Evolutionary conservation across 1,284 basidiomycete species (phyloP), one percentile per base, ranked within the genome.

Genomic region (Schizophyllum amplum): DNA sequence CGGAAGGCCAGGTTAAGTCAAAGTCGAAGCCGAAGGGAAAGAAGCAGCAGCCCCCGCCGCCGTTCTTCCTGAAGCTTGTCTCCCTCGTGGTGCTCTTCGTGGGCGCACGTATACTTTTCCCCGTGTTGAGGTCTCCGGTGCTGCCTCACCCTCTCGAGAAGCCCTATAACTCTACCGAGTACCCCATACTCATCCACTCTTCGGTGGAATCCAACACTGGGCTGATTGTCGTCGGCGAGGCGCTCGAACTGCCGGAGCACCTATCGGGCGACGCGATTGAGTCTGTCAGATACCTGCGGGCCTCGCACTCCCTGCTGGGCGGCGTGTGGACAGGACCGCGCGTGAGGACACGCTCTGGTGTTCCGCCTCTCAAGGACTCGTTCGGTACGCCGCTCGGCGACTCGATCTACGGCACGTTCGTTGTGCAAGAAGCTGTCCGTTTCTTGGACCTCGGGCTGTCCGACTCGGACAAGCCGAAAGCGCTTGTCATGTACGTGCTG

Each of bases 291-390:
- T 95, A 89, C 67, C 73, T 98, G 47, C 81, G 94, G 15, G 92
- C 86, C 25, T 91, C 92, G 51, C 92, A 96, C 69, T 92, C 90
- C 2, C 76, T 97, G 21, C 74, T 98, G 3, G 94, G 94, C 1
- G 94, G 94, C 2, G 81, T 90, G 51, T 97, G 94, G 94, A 81
- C 86, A 22, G 81, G 80, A 17, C 68, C 75, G 27, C 75, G 74
- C 61, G 74, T 81, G 5, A 66, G 71, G 20, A 72, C 74, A 6
- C 60, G 80, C 22, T 73, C 76, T 58, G 67, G 75, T 53, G 67
- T 70, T 27, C 62, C 68, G 26, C 73, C 75, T 24, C 65, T 75
- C 67, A 62, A 70, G 51, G 90, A 92, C 61, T 77, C 74, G 13
- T 69, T 72, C 53, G 82, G 82, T 2, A 74, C 71, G 4, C 73